phyloP scores from a whole-genome alignment of 306 rosid genomes.

The Myrica gale region DNA sequence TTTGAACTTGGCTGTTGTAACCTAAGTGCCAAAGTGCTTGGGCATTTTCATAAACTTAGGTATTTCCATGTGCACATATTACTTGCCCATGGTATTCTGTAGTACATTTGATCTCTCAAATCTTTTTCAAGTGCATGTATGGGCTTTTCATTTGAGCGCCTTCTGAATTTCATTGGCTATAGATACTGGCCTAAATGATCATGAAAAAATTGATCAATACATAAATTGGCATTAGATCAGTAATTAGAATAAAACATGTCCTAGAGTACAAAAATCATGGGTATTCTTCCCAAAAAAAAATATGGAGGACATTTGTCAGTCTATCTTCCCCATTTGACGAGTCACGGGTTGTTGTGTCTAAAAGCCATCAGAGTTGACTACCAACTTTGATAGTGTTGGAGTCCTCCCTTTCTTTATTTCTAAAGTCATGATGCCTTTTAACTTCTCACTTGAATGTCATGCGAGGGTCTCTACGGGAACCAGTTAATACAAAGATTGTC shows the following conservation, averaged over 20 bases:
- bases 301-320: neutral
- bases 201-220: neutral
- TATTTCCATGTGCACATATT: neutral
- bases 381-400: neutral
- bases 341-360: neutral
- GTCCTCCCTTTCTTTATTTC: slow-evolving; percentile 1
- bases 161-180: neutral
- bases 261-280: neutral
- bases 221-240: neutral
- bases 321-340: neutral
- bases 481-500: neutral
- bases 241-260: neutral
- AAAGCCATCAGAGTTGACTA: neutral
- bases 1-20: neutral
- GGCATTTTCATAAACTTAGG: slow-evolving; percentile 1
- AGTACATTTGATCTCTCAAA: neutral
- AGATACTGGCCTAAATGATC: neutral
- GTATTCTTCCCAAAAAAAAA: neutral
- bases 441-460: neutral
- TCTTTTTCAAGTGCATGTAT: neutral
- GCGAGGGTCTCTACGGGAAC: neutral
- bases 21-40: neutral
- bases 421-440: slow-evolving; percentile 4
- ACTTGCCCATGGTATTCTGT: neutral
- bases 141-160: neutral